phyloP scores from a whole-genome alignment of 495 filamentous ascomycete genomes.

The Tuber borchii region DNA sequence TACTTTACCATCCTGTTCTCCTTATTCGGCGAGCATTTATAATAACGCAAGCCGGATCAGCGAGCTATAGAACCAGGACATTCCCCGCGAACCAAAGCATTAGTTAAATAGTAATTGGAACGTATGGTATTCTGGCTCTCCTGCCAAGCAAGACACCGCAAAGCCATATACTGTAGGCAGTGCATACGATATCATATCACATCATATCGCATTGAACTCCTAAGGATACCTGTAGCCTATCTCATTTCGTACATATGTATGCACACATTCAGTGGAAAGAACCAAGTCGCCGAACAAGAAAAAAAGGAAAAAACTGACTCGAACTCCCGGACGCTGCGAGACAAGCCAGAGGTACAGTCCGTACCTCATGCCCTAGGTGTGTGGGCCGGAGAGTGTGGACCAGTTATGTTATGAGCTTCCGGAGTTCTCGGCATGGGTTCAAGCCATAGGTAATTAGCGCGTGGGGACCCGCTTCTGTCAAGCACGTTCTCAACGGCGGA shows the following conservation, averaged over 20 bases:
- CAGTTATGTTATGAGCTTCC: not conserved
- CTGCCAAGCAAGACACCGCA: not conserved
- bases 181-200: not conserved
- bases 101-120: not conserved
- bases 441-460: not conserved
- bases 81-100: not conserved
- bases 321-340: not conserved
- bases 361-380: not conserved
- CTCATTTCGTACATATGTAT: not conserved
- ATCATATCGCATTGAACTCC: not conserved
- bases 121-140: not conserved
- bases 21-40: not conserved
- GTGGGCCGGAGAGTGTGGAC: not conserved
- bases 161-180: not conserved
- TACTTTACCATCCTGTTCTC: not conserved
- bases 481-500: slow-evolving; percentile 6
- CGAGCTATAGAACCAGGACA: not conserved
- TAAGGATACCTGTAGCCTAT: not conserved
- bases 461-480: not conserved
- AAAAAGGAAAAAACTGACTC: not conserved
- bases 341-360: not conserved
- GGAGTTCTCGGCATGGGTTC: not conserved
- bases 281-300: not conserved
- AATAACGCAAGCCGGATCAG: not conserved
- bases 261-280: not conserved